Base-by-base conservation (phyloP, 176 grass and related monocot species). In the Pharus latifolius region DNA sequence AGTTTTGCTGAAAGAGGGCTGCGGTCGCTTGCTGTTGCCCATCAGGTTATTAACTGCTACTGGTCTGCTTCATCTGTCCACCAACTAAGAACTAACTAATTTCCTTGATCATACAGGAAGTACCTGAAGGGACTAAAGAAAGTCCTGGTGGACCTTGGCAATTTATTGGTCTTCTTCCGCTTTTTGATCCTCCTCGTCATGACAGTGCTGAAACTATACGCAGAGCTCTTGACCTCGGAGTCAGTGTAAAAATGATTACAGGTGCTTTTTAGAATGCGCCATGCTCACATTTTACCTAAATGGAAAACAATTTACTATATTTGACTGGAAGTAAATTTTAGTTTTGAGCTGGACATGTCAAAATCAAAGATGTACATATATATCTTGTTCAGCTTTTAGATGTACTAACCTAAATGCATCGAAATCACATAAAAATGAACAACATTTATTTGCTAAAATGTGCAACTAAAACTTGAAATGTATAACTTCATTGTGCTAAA, bases 201-300 rank as follows among this genome's bases (percentile, higher is more conserved):
- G 85, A 87, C 56, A 87, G 85, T 82, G 79, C 85, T 63, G 85
- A 87, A 83, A 87, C 85, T 49, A 83, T 87, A 48, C 60, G 48
- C 42, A 82, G 79, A 57, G 79, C 85, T 63, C 85, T 87, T 68
- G 79, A 87, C 54, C 85, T 87, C 68, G 85, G 85, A 43, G 85
- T 87, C 46, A 87, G 85, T 78, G 85, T 87, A 30, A 87, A 87
- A 78, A 87, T 87, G 85, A 87, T 87, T 50, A 87, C 85, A 87
- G 79, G 85, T 87, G 26, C 28, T 25, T 49, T 67, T 63, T 55
- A 44, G 10, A 59, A 15, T 50, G 65, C 29, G 22, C 48, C 11
- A 56, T n/a, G n/a, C n/a, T n/a, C n/a, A n/a, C n/a, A n/a, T n/a
- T n/a, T n/a, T n/a, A n/a, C n/a, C n/a, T n/a, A n/a, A n/a, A n/a